These are phyloP conservation scores for Lyophyllum atratum DNA, from an alignment of 768 basidiomycete genomes.

Conservation along the genomic window DNA sequence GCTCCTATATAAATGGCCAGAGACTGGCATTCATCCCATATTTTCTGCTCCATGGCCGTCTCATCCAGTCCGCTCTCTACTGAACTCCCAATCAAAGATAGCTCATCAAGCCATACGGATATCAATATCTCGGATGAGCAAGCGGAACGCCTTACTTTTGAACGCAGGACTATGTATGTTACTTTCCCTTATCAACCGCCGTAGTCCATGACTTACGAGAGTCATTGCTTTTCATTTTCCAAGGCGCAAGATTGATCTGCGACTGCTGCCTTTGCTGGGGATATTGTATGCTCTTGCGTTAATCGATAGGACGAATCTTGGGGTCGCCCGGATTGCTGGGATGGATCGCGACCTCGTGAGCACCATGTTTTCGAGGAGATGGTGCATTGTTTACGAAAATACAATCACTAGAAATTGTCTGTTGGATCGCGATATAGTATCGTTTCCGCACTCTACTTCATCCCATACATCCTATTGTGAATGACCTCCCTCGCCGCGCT, in stretches of 20 bases:
- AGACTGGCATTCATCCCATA: not conserved
- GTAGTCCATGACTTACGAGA: conserved; percentile 2
- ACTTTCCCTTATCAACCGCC: not conserved
- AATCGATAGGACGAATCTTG: conserved; percentile 36
- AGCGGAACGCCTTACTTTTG: conserved; percentile 11
- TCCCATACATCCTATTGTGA: conserved; percentile 50
- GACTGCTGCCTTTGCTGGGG: conserved; percentile 37
- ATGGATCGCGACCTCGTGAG: conserved; percentile 37
- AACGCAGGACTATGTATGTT: conserved; percentile 20
- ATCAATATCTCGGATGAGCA: not conserved
- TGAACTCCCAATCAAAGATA: not conserved
- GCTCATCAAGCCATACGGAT: conserved; percentile 1
- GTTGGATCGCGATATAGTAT: conserved; percentile 46
- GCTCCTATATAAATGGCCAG: conserved; percentile 9
- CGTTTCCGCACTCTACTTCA: conserved; percentile 45
- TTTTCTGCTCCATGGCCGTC: conserved; percentile 10
- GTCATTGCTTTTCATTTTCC: not conserved
- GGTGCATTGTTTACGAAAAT: conserved; percentile 1
- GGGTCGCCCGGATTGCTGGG: conserved; percentile 35
- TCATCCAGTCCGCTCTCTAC: conserved; percentile 6
- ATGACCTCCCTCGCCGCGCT: conserved; percentile 14
- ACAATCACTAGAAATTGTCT: conserved; percentile 30
- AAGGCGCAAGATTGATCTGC: conserved; percentile 34
- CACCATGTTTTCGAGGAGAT: not conserved
- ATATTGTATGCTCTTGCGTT: conserved; percentile 35